phyloP scores from a whole-genome alignment of 768 basidiomycete species.

The Phanerodontia chrysosporium region DNA sequence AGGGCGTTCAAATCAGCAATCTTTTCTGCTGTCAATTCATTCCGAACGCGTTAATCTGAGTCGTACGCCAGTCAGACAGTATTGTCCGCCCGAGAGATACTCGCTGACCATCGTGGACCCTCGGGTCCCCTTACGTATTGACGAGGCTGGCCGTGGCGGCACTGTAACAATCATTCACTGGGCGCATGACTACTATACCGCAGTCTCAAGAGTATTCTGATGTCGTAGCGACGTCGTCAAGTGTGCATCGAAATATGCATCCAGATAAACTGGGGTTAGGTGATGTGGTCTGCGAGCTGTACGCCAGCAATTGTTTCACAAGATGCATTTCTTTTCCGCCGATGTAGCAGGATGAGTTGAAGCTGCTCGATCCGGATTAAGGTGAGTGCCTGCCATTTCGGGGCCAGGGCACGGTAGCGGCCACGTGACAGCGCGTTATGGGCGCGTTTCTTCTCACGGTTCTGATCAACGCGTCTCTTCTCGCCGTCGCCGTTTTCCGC shows the following conservation, averaged over 20 bases:
- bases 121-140: background rate
- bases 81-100: too few species aligned
- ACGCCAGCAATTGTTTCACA: too few species aligned
- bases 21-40: background rate
- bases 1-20: background rate
- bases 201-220: too few species aligned
- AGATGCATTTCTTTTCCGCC: too few species aligned
- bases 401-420: background rate
- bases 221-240: too few species aligned
- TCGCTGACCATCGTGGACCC: too few species aligned
- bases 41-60: background rate
- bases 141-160: background rate
- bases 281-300: too few species aligned
- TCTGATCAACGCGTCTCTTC: background rate
- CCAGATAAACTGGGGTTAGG: too few species aligned
- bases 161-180: too few species aligned
- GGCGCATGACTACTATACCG: too few species aligned
- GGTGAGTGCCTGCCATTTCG: background rate
- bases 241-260: too few species aligned
- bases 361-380: slow-evolving; percentile 1
- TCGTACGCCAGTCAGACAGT: background rate
- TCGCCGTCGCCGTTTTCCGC: background rate
- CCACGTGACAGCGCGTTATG: slow-evolving; percentile 5
- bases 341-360: too few species aligned
- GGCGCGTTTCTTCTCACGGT: slow-evolving; percentile 3